A percentile compares a stretch with the other conserved stretches of the same genome.
These are phyloP conservation scores for Prosopis cineraria DNA, from an alignment of 306 rosid species.

Conservation along the genomic window DNA sequence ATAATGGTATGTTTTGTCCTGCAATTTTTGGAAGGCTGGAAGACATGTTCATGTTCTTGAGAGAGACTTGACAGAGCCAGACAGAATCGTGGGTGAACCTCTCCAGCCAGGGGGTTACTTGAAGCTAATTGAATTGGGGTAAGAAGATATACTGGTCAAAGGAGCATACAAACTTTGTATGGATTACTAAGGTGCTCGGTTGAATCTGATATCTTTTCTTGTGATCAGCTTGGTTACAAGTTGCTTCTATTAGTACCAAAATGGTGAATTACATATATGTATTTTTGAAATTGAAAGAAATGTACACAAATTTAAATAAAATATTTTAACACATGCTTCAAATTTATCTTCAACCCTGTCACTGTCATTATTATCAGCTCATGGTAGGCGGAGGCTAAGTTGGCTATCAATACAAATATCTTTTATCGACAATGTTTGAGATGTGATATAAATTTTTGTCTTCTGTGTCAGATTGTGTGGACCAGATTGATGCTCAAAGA, in stretches of 20 bases:
- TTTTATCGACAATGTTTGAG: conserved; percentile 17
- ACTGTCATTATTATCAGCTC: conserved; percentile 6
- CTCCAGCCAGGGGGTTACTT: conserved; percentile 75
- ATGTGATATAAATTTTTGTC: neutral
- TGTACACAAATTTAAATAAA: neutral
- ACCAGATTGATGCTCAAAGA: conserved; percentile 67
- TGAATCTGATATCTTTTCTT: conserved; percentile 1
- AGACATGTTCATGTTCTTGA: conserved; percentile 60
- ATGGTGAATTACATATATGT: neutral
- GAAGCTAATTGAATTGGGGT: conserved; percentile 62
- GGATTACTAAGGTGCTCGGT: conserved; percentile 9
- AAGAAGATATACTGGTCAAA: conserved; percentile 48
- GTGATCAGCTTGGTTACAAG: neutral
- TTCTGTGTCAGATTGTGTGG: conserved; percentile 58
- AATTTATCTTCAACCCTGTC: neutral
- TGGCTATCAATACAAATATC: neutral
- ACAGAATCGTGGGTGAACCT: conserved; percentile 71
- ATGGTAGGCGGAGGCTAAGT: conserved; percentile 6
- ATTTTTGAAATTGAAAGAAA: neutral
- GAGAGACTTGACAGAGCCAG: conserved; percentile 61
- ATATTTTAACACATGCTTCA: neutral
- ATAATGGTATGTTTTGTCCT: neutral
- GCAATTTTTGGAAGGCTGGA: conserved; percentile 52
- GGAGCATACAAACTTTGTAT: neutral
- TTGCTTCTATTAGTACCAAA: neutral